Percentiles rank a stretch among this genome's conserved stretches.
phyloP scores from a whole-genome alignment of 2,329 filamentous ascomycete species.

The Lecanicillium sp. region DNA sequence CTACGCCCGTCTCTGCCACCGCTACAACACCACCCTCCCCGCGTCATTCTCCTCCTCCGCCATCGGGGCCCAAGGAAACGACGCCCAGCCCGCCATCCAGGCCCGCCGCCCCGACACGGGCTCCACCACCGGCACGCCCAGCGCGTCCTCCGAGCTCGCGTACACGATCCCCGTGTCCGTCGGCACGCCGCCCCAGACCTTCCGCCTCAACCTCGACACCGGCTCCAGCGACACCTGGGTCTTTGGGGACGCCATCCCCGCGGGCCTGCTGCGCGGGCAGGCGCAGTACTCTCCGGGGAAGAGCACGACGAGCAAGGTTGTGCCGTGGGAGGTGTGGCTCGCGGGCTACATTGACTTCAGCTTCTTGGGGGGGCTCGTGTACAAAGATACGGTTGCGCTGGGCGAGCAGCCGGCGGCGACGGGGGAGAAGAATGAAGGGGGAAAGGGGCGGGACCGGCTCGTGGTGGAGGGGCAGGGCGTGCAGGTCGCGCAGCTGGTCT shows the following conservation, averaged over 20 bases:
- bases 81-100: too few species aligned
- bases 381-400: constrained; percentile 36
- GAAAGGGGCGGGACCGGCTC: constrained; percentile 17
- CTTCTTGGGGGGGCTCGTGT: constrained; percentile 37
- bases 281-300: constrained; percentile 31
- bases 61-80: too few species aligned
- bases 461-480: constrained; percentile 36
- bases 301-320: constrained; percentile 32
- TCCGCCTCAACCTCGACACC: constrained; percentile 37
- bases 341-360: constrained; percentile 40
- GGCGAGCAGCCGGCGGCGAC: too few species aligned
- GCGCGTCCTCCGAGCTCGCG: too few species aligned
- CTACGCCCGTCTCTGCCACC: not conserved
- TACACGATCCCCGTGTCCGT: constrained; percentile 1
- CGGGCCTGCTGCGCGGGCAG: constrained; percentile 31
- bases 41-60: not conserved
- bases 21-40: constrained; percentile 7
- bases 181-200: constrained; percentile 28
- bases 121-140: too few species aligned
- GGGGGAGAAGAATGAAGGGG: not conserved
- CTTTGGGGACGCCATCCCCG: constrained; percentile 37
- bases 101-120: not conserved
- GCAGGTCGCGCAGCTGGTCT: constrained; percentile 36
- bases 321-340: constrained; percentile 33
- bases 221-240: constrained; percentile 42